A percentile compares a stretch with the other conserved stretches of the same genome.
These are phyloP conservation scores for Penicillium nordicum DNA, from an alignment of 2,329 filamentous ascomycete species.

Conservation along the genomic window DNA sequence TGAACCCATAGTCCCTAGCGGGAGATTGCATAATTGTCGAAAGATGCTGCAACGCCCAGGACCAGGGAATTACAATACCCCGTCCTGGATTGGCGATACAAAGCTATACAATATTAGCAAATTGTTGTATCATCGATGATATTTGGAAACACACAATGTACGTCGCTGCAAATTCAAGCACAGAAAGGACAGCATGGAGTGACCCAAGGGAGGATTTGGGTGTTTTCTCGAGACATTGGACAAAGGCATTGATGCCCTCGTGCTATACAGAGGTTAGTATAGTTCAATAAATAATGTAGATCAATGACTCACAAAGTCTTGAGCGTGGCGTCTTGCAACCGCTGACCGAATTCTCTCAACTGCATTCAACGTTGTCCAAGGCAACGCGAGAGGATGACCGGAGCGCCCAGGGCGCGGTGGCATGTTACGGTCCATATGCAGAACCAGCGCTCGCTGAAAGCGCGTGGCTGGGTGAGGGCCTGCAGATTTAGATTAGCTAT, in stretches of 20 bases:
- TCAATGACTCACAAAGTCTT: slow-evolving; percentile 1
- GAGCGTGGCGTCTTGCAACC: not conserved
- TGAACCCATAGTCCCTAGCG: not conserved
- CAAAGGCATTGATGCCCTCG: not conserved
- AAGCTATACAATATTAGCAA: slow-evolving; percentile 1
- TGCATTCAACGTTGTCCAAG: not conserved
- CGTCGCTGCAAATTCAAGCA: slow-evolving; percentile 13
- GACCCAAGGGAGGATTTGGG: not conserved
- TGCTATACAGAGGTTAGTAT: not conserved
- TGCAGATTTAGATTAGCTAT: not conserved
- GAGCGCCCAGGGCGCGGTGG: not conserved
- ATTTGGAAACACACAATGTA: slow-evolving; percentile 7
- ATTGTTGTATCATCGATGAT: not conserved
- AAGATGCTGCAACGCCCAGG: slow-evolving; percentile 14
- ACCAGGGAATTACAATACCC: slow-evolving; percentile 12
- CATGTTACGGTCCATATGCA: not conserved
- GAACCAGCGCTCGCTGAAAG: slow-evolving; percentile 1
- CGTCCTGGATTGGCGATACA: slow-evolving; percentile 9
- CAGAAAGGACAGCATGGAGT: slow-evolving; percentile 10
- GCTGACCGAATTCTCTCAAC: not conserved
- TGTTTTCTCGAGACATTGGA: not conserved
- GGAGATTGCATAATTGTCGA: slow-evolving; percentile 6
- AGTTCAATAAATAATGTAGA: not conserved
- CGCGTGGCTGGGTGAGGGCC: not conserved
- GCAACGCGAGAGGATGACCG: not conserved